Base-by-base conservation (phyloP, 2,329 filamentous ascomycete species). In the Fusarium aywerte region DNA sequence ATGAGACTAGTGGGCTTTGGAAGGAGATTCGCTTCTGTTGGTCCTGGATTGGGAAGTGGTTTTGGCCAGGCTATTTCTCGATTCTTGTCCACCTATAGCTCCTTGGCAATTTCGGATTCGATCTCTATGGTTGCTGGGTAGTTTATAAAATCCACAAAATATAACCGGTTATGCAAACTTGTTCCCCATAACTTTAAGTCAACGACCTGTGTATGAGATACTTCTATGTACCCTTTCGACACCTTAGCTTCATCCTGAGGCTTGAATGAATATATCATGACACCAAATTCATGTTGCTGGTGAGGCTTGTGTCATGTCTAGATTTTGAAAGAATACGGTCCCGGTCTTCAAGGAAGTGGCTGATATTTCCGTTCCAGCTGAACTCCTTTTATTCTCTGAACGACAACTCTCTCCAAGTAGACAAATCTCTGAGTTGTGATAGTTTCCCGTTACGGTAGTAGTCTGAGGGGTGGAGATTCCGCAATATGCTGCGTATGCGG, bases 21-120 rank as follows among this genome's bases (percentile, higher is more conserved):
- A 29, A 35, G 27, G 23, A 25, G 23, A 40, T 56, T 59, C 42
- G 38, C 42, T 56, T 48, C 42, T 56, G 27, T 32, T 16, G 43
- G 43, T 36, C 6, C 18, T 25, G 18, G 44, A 7, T n/a, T 35
- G 20, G 33, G 33, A 29, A 42, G 13, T 48, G 29, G 51, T 16
- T 31, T 20, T 56, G 32, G 56, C 42, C 35, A 59, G 20, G 36
- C 35, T 42, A 5, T 7, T 33, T 15, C 31, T n/a, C 7, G 5
- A 20, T 20, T 13, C n/a, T 7, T 31, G 23, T 18, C 16, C 13
- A 20, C 23, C 2, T 21, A 31, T 32, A 48, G 29, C 9, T 32
- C 20, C 20, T 25, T 16, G 27, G 25, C 38, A 52, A 18, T 20
- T 16, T 23, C 29, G 20, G 21, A 23, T 25, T 48, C 10, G 32